Conservation (phyloP, 345 rosid genomes). For the Anacardium occidentale region DNA sequence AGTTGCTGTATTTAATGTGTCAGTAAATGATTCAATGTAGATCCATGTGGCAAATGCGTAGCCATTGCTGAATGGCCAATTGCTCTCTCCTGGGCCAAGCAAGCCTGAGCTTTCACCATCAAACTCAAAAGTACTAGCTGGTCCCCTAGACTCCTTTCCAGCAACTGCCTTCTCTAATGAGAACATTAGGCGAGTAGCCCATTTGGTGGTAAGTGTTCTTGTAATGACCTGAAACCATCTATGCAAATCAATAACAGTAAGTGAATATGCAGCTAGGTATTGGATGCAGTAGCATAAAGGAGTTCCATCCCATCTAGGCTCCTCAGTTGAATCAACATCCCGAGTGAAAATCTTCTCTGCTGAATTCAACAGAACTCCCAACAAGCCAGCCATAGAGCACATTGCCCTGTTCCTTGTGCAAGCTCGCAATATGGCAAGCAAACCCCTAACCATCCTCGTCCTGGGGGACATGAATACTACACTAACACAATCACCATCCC, state of each 20-base stretch:
- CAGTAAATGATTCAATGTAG: slow-evolving; percentile 97
- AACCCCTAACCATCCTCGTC: slow-evolving; percentile 88
- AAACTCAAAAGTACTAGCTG: slow-evolving; percentile 88
- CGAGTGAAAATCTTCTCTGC: slow-evolving; percentile 72
- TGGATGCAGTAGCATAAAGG: slow-evolving; percentile 83
- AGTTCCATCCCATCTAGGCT: slow-evolving; percentile 68
- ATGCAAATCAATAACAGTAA: slow-evolving; percentile 76
- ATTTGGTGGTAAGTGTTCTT: slow-evolving; percentile 50
- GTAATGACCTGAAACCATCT: slow-evolving; percentile 78
- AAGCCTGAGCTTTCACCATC: slow-evolving; percentile 99
- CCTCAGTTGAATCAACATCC: slow-evolving; percentile 50
- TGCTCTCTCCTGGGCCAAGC: slow-evolving; percentile 99
- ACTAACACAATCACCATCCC: slow-evolving; percentile 68
- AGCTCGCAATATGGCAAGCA: slow-evolving; percentile 86
- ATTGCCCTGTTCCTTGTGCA: slow-evolving; percentile 99
- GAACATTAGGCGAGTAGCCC: slow-evolving; percentile 77
- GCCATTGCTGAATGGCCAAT: slow-evolving; percentile 97
- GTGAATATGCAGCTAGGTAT: slow-evolving; percentile 86
- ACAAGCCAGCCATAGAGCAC: slow-evolving; percentile 92
- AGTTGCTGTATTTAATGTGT: slow-evolving; percentile 94
- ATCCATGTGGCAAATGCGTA: slow-evolving; percentile 97
- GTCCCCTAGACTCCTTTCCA: slow-evolving; percentile 96
- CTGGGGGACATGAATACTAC: slow-evolving; percentile 79
- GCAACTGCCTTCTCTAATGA: slow-evolving; percentile 85
- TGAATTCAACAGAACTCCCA: slow-evolving; percentile 80